A percentile compares a stretch with the other conserved stretches of the same genome.
Evolutionary conservation across 495 filamentous ascomycete species (phyloP).

Genomic region (Penicillium verhagenii): DNA sequence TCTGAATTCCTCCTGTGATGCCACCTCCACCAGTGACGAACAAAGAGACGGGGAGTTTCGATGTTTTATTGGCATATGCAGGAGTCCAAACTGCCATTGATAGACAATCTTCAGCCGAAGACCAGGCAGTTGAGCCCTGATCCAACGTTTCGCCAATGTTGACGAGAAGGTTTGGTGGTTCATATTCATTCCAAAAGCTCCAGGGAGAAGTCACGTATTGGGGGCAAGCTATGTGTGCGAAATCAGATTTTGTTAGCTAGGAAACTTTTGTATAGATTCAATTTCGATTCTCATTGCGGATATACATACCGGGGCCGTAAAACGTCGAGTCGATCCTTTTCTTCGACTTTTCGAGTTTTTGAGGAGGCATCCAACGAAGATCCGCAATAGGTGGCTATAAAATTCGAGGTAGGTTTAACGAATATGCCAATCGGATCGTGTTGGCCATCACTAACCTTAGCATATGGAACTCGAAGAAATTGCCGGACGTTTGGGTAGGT

Average conservation of each 20-base stretch:
- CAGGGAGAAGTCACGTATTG: slow-evolving; percentile 8
- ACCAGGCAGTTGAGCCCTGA: slow-evolving; percentile 15
- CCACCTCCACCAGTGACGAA: slow-evolving; percentile 17
- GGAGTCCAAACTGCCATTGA: slow-evolving; percentile 22
- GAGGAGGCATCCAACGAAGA: slow-evolving; percentile 11
- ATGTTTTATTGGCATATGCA: not conserved
- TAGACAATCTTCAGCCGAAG: slow-evolving; percentile 20
- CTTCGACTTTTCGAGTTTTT: slow-evolving; percentile 1
- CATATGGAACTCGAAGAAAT: slow-evolving; percentile 10
- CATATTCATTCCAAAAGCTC: slow-evolving; percentile 18
- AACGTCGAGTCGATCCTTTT: slow-evolving; percentile 8
- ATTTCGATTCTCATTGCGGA: not conserved
- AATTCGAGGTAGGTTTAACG: not conserved
- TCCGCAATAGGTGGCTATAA: slow-evolving; percentile 9
- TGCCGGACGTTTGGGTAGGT: slow-evolving; percentile 10
- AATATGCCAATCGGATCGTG: not conserved
- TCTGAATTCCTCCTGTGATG: slow-evolving; percentile 37
- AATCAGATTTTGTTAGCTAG: too few relatives aligned
- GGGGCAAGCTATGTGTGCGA: slow-evolving; percentile 4
- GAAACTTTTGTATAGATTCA: too few relatives aligned
- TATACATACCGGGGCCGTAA: slow-evolving; percentile 7
- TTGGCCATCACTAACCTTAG: not conserved
- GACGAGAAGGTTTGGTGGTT: slow-evolving; percentile 9
- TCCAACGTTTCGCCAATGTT: slow-evolving; percentile 10
- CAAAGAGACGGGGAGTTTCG: slow-evolving; percentile 16